phyloP scores from a whole-genome alignment of 202 grass and related monocot genomes.

The Digitaria exilis region DNA sequence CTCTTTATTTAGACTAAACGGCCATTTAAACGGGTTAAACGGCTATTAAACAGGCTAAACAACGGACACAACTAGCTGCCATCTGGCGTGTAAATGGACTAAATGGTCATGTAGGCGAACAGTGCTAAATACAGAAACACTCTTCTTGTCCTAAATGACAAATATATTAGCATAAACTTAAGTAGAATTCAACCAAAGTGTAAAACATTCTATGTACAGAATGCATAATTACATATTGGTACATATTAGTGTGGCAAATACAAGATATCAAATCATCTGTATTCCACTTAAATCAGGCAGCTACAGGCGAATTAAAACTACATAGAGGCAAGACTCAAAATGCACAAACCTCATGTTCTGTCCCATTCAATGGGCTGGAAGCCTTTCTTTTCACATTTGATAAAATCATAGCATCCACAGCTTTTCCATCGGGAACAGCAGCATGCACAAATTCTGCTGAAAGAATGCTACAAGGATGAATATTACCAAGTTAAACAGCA shows the following conservation, averaged over 20 bases:
- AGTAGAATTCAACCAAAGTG: neutral
- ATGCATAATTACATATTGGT: conserved; percentile 4
- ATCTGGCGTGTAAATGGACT: no score
- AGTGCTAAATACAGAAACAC: neutral
- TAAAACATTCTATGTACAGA: neutral
- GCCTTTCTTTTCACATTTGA: conserved; percentile 66
- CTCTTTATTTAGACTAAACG: no score
- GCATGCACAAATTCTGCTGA: conserved; percentile 97
- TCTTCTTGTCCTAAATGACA: neutral
- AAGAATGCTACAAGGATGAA: conserved; percentile 99
- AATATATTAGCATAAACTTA: neutral
- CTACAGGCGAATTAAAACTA: neutral
- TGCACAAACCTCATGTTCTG: conserved; percentile 67
- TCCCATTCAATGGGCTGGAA: conserved; percentile 63
- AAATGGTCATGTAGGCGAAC: no score
- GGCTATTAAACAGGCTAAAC: no score
- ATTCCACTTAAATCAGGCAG: conserved; percentile 28
- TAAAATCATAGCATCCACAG: conserved; percentile 76
- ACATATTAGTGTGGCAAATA: neutral
- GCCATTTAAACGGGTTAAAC: no score
- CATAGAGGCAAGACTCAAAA: conserved; percentile 17
- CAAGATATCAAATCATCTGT: neutral
- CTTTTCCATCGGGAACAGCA: conserved; percentile 87
- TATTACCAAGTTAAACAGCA: conserved; percentile 70
- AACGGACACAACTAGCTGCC: no score